Base-by-base conservation (phyloP, 345 rosid genomes). In the Bruguiera parviflora region DNA sequence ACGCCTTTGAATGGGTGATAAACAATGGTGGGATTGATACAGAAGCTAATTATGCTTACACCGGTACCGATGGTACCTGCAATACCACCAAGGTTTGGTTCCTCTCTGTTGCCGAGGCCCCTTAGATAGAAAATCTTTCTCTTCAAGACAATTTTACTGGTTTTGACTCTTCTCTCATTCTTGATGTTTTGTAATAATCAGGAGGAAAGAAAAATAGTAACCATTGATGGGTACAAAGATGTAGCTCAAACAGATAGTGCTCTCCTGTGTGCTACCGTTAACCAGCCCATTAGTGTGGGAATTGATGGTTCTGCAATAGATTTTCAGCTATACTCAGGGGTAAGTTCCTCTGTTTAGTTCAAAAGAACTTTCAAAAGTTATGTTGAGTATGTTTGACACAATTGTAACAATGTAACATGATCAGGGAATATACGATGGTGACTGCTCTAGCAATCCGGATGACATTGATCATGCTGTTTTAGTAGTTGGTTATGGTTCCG, bases 401-500 rank as follows among this genome's bases (percentile, higher is more conserved):
- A 57, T 9, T 31, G 15, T 63, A 58, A 59, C 51, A 25, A 8
- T 69, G 31, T 33, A 59, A 52, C 35, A 21, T 76, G 67, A 53
- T 47, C 75, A 88, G 90, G 93, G 90, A 6, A 83, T 88, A 21
- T 88, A 80, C 16, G 71, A 75, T 8, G 94, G 91, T 2, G 80
- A 77, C 32, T 88, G 94, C 84, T 88, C 88, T 1, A 73, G 66
- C 16, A 18, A 88, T 71, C 91, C 94, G 3, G 67, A 83, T 27
- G 86, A 84, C 49, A 85, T 92, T 35, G 88, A 92, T 81, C 96
- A 90, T 62, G 96, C 95, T 0, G 89, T 86, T 51, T 53, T 90
- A 69, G 78, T 90, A 2, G 88, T 90, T 52, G 98, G 98, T 6
- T 92, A 83, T 21, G 97, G 87, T 20, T 82, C 97, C 1, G 86